Evolutionary conservation across 768 basidiomycete species (phyloP), one percentile per base, ranked within the genome.

Genomic region (Chalciporus sphaerocephalus): DNA sequence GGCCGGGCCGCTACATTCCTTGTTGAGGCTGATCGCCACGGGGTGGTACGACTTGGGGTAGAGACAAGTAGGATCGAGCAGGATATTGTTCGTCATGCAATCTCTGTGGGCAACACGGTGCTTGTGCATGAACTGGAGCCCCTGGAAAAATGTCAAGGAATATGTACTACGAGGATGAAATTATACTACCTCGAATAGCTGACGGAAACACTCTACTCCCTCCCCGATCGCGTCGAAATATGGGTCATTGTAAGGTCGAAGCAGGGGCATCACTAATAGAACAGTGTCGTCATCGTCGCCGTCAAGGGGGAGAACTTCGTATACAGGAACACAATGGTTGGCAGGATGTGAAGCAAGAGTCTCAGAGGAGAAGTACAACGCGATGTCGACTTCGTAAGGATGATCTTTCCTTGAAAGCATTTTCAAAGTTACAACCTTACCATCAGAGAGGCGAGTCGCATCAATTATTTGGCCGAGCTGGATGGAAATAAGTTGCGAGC

Each of bases 41-140:
- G 65, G 58, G 24, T 63, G 66, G 42, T 47, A 67, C 0, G 54
- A 38, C 1, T 65, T 24, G 1, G 55, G 56, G 20, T 53, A 67
- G 16, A 66, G 39, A 1, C 37, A 20, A 2, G 41, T 51, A 1
- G 58, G 47, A 35, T 64, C 61, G 44, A 64, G 42, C 61, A 62
- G 59, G n/a, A 73, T 48, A 32, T 71, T 72, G 42, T 5, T 11
- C 44, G 12, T 37, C 50, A 44, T 45, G 30, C 51, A 58, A 30
- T 59, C 60, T 3, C 64, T 69, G 16, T 73, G 72, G 5, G 70
- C 72, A 1, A 72, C 53, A 15, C 55, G 52, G 23, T 70, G 56
- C 2, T 53, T 44, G 46, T 74, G 72, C 55, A 73, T 66, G 47
- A 70, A 71, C 37, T 60, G 50, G 3, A 72, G 42, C 0, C 69